Evolutionary conservation across 495 filamentous ascomycete species (phyloP).

Genomic region (Glonium stellatum): DNA sequence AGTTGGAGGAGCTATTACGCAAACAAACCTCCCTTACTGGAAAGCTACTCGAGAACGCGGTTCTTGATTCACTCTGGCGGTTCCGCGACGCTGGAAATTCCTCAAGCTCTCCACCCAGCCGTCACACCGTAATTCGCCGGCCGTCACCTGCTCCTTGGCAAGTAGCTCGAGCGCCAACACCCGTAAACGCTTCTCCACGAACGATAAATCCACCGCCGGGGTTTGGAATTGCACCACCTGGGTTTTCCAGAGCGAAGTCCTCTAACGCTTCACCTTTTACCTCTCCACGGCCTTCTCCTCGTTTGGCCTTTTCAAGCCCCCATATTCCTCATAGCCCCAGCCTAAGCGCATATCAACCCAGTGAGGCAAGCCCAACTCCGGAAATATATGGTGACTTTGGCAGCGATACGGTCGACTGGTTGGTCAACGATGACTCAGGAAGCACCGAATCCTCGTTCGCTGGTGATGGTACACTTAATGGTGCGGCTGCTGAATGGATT

Average conservation of each 20-base stretch:
- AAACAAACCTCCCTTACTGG: constrained; percentile 70
- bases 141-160: constrained; percentile 94
- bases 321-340: constrained; percentile 92
- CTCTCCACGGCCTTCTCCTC: constrained; percentile 87
- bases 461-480: constrained; percentile 55
- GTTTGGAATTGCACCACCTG: constrained; percentile 60
- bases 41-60: constrained; percentile 76
- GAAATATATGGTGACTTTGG: constrained; percentile 89
- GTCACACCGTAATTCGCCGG: constrained; percentile 82
- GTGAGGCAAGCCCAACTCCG: constrained; percentile 63
- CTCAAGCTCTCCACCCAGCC: constrained; percentile 66
- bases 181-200: constrained; percentile 64
- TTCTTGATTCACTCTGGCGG: constrained; percentile 88
- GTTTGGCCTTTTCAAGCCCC: constrained; percentile 82
- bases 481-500: constrained; percentile 72
- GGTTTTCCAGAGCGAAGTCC: constrained; percentile 64
- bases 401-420: constrained; percentile 91
- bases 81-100: constrained; percentile 72
- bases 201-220: constrained; percentile 72
- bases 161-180: constrained; percentile 67
- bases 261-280: constrained; percentile 83
- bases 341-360: constrained; percentile 89
- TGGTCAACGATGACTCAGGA: constrained; percentile 81
- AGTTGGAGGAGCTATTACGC: constrained; percentile 76
- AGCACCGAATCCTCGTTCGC: constrained; percentile 63